Percentiles rank a stretch among this genome's conserved stretches.
These are phyloP conservation scores for Musa balbisiana DNA, from an alignment of 202 grass and related monocot genomes.

Conservation along the genomic window DNA sequence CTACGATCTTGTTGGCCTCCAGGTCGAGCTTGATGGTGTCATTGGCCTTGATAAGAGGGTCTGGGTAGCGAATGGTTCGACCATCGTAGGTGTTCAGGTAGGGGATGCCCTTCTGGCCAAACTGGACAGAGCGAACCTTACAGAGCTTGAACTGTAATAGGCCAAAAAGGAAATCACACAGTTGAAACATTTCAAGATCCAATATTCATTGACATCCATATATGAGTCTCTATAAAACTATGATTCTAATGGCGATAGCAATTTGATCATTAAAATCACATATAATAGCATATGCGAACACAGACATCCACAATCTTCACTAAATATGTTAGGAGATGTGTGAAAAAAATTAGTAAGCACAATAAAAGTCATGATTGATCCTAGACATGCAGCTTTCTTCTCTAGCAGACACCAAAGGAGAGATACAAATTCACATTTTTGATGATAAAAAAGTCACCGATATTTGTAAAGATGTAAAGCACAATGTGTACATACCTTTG, in stretches of 20 bases:
- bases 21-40: slow-evolving; percentile 19
- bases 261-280: too few relatives aligned
- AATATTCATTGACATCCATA: not conserved
- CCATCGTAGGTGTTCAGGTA: slow-evolving; percentile 15
- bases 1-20: slow-evolving; percentile 8
- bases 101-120: slow-evolving; percentile 19
- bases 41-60: slow-evolving; percentile 15
- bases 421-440: not conserved
- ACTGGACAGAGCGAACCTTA: slow-evolving; percentile 9
- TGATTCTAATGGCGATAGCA: too few relatives aligned
- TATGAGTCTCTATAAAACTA: not conserved
- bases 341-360: too few relatives aligned
- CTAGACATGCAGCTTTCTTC: too few relatives aligned
- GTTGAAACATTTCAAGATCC: not conserved
- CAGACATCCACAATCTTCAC: too few relatives aligned
- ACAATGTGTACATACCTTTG: slow-evolving; percentile 1
- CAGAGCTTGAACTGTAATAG: slow-evolving; percentile 9
- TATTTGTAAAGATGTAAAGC: not conserved
- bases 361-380: too few relatives aligned
- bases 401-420: too few relatives aligned
- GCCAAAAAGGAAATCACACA: not conserved
- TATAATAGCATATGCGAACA: too few relatives aligned
- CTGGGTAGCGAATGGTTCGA: slow-evolving; percentile 5
- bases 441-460: not conserved
- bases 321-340: too few relatives aligned